These are phyloP conservation scores for Cercospora beticola DNA, from an alignment of 2,329 filamentous ascomycete genomes.

Conservation along the genomic window DNA sequence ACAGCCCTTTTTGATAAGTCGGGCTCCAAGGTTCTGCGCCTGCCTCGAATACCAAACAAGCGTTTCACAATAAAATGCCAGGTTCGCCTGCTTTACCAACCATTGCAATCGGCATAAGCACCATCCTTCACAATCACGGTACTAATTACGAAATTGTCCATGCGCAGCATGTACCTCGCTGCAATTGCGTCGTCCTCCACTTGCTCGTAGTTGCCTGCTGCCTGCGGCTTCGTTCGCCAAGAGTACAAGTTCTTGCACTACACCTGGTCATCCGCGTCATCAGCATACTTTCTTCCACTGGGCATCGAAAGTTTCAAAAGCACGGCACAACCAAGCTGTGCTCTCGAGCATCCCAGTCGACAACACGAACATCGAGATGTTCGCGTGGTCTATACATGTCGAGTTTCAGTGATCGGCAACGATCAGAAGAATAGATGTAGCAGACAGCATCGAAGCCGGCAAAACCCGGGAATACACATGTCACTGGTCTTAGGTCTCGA, in stretches of 20 bases:
- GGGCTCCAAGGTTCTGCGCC: slow-evolving; percentile 7
- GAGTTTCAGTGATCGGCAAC: neutral
- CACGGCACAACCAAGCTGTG: neutral
- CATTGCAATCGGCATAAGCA: slow-evolving; percentile 4
- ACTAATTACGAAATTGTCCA: neutral
- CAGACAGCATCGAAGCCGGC: neutral
- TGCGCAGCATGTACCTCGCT: neutral
- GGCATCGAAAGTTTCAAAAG: neutral
- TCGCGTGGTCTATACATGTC: neutral
- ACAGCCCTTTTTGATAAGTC: slow-evolving; percentile 2
- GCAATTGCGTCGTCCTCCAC: neutral
- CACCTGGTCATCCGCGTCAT: slow-evolving; percentile 9
- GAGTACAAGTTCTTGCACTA: neutral
- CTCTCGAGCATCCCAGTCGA: neutral
- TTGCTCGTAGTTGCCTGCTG: neutral
- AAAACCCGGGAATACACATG: neutral
- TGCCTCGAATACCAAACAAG: slow-evolving; percentile 10
- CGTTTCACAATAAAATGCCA: slow-evolving; percentile 2
- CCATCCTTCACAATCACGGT: neutral
- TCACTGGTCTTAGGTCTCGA: neutral
- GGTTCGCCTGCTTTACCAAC: slow-evolving; percentile 7
- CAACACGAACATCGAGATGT: neutral
- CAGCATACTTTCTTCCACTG: neutral
- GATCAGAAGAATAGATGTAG: neutral
- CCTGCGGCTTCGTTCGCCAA: neutral